Conservation (phyloP, 1,284 basidiomycete species). For the Cerrena zonata region DNA sequence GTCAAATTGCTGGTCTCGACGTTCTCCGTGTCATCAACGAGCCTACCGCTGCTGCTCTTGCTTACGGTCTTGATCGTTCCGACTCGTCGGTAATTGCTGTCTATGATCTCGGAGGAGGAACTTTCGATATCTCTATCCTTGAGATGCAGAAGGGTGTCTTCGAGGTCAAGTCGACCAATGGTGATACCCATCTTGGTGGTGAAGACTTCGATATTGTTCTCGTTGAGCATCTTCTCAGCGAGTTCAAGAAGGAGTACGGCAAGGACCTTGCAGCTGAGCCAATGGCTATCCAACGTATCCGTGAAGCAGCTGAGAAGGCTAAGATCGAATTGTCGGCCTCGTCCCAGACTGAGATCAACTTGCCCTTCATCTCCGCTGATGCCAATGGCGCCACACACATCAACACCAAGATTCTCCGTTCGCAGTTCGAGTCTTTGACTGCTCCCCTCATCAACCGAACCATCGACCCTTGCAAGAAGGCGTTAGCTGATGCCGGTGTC, state of each 20-base stretch:
- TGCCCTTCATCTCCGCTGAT: slow-evolving; percentile 96
- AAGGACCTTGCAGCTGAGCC: slow-evolving; percentile 80
- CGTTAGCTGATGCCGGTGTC: slow-evolving; percentile 83
- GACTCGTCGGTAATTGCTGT: slow-evolving; percentile 90
- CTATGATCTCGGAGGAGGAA: slow-evolving; percentile 97
- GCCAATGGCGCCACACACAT: slow-evolving; percentile 94
- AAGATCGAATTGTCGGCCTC: slow-evolving; percentile 97
- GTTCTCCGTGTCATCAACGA: slow-evolving; percentile 99
- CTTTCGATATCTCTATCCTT: slow-evolving; percentile 97
- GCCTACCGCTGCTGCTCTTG: slow-evolving; percentile 94
- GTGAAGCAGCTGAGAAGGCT: slow-evolving; percentile 98
- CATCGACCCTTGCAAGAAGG: slow-evolving; percentile 97
- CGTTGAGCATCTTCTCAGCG: slow-evolving; percentile 80
- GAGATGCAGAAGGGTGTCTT: slow-evolving; percentile 99
- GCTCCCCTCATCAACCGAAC: slow-evolving; percentile 82
- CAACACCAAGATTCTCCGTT: slow-evolving; percentile 83
- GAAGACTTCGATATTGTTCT: slow-evolving; percentile 95
- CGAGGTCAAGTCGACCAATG: slow-evolving; percentile 98
- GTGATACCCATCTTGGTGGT: slow-evolving; percentile 97
- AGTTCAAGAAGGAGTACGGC: slow-evolving; percentile 92
- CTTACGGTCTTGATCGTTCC: slow-evolving; percentile 85
- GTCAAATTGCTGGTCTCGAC: slow-evolving; percentile 93
- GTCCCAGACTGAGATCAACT: slow-evolving; percentile 89
- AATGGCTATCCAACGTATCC: slow-evolving; percentile 98
- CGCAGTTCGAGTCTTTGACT: slow-evolving; percentile 87